Conservation (phyloP, 192 early-diverging fungal species). For the Backusella sp. region DNA sequence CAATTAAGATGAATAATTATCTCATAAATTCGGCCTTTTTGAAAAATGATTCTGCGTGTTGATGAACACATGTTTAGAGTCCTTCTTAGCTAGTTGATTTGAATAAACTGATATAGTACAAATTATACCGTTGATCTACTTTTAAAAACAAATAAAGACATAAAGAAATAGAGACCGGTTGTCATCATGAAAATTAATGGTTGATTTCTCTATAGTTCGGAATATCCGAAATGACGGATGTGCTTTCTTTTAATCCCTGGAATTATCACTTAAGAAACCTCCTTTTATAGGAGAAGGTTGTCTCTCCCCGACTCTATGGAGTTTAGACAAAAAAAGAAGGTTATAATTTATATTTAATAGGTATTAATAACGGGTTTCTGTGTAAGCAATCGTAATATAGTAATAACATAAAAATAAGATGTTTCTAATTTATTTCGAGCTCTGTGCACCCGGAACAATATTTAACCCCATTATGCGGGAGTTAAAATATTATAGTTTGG, state of each 20-base stretch:
- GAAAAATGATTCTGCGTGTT: background rate
- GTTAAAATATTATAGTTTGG: background rate
- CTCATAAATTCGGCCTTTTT: background rate
- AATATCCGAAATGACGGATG: background rate
- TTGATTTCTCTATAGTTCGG: background rate
- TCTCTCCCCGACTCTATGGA: background rate
- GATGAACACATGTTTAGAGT: background rate
- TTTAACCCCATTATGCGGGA: background rate
- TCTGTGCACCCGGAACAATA: too few relatives aligned
- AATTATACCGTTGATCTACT: background rate
- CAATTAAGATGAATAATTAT: background rate
- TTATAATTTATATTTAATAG: background rate
- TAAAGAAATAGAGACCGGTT: background rate
- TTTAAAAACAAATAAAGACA: background rate
- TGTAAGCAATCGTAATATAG: background rate
- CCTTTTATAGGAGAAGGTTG: background rate
- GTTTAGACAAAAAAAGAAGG: background rate
- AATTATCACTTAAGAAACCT: background rate
- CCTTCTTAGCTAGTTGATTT: background rate
- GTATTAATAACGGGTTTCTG: background rate
- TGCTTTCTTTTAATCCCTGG: background rate
- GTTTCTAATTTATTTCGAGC: too few relatives aligned
- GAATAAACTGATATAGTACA: background rate
- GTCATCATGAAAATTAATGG: background rate
- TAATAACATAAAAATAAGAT: background rate